phyloP scores from a whole-genome alignment of 805 yeast species.

The Kodamaea kaohsiungensis region DNA sequence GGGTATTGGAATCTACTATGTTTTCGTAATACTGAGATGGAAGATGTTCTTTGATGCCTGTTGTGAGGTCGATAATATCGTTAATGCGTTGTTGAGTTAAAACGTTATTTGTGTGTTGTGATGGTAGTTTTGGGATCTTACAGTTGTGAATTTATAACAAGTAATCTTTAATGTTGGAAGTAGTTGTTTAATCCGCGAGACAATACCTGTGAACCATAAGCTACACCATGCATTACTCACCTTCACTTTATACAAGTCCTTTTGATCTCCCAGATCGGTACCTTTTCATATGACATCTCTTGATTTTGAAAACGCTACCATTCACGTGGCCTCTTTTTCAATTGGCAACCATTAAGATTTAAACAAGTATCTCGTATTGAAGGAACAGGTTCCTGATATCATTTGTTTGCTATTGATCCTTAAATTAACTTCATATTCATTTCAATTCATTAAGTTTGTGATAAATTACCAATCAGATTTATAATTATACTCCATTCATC shows the following conservation, averaged over 20 bases:
- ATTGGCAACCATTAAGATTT: background rate
- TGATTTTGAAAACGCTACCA: background rate
- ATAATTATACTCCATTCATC: too few relatives aligned
- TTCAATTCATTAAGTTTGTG: background rate
- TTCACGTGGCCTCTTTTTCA: background rate
- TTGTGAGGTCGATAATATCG: background rate
- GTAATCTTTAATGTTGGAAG: background rate
- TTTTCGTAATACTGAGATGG: background rate
- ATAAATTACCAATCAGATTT: background rate
- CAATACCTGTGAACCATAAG: background rate
- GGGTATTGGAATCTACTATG: background rate
- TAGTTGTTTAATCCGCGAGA: too few relatives aligned
- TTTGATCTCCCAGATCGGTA: background rate
- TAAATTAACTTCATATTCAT: too few relatives aligned
- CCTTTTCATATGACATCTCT: background rate
- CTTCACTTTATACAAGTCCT: background rate
- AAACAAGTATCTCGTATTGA: background rate
- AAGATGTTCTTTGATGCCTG: background rate
- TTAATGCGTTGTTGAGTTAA: background rate
- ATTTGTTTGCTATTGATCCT: background rate
- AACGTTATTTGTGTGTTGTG: background rate
- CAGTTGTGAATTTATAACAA: too few relatives aligned
- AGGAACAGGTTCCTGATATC: background rate
- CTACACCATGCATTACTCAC: background rate
- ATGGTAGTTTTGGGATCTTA: too few relatives aligned